Base-by-base conservation (phyloP, 257 asterid species). In the Solanum lignicaule region DNA sequence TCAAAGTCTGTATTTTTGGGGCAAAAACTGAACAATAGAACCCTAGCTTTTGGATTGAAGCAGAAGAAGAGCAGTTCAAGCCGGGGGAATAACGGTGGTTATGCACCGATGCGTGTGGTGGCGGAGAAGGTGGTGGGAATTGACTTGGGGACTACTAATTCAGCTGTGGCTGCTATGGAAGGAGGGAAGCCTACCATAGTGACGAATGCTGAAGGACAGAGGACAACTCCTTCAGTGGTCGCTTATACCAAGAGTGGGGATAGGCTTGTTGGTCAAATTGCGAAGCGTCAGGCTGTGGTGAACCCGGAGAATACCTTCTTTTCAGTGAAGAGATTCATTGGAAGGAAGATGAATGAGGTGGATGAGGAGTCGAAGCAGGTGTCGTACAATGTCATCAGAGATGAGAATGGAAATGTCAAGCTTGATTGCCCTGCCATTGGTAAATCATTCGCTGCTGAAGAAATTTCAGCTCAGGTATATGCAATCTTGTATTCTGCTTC, bases 101-200 rank as follows among this genome's bases (percentile, higher is more conserved):
- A 29, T 89, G 88, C 41, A 52, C 91, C 91, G 43, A 48, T 95
- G 33, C 95, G 98, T 4, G 96, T 95, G 1, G 98, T 95, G 31
- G 95, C 98, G 66, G 98, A 95, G 92, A 95, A 95, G 87, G 98
- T 95, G 41, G 98, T 94, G 32, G 98, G 98, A 68, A 95, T 95
- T 88, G 98, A 95, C 75, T 89, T 95, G 78, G 98, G 98, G 38
- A 95, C 98, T 6, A 95, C 98, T 9, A 95, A 95, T 75, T 95
- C 98, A 1, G 98, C 98, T 0, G 98, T 95, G 81, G 98, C 98
- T 36, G 98, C 98, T 1, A 95, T 95, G 98, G 98, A 95, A 75
- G 98, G 98, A 62, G 98, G 98, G 66, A 95, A 95, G 91, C 98
- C 98, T 11, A 95, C 98, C 6, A 94, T 95, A 60, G 98, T 95